Percentiles rank a stretch among this genome's conserved stretches.
These are phyloP conservation scores for Alternaria solani DNA, from an alignment of 2,329 filamentous ascomycete species.

Conservation along the genomic window DNA sequence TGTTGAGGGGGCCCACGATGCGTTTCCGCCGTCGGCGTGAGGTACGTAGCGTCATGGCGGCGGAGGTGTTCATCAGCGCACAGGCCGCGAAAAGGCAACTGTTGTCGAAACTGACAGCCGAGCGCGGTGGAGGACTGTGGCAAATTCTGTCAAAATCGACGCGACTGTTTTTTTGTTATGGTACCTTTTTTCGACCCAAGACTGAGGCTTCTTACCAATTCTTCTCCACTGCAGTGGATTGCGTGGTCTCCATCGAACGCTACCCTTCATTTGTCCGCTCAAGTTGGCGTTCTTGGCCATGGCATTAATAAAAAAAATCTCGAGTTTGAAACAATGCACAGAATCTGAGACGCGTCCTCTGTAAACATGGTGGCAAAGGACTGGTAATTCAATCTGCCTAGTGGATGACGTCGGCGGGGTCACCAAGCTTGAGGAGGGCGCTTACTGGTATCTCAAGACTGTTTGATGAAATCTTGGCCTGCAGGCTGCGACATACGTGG, in stretches of 20 bases:
- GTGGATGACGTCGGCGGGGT: neutral
- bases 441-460: neutral
- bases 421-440: neutral
- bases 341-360: neutral
- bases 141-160: neutral
- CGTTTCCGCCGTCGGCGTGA: neutral
- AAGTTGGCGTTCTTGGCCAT: too few species aligned
- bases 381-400: neutral
- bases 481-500: conserved; percentile 3
- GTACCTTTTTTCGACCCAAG: neutral
- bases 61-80: neutral
- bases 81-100: neutral
- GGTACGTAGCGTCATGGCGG: neutral
- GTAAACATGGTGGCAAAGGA: neutral
- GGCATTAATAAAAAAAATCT: neutral
- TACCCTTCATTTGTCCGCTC: neutral
- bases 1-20: neutral
- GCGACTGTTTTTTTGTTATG: neutral
- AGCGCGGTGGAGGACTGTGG: conserved; percentile 1
- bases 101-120: neutral
- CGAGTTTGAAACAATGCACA: neutral
- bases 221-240: neutral
- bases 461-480: conserved; percentile 1
- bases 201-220: neutral
- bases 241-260: neutral